Conservation (phyloP, 2,329 filamentous ascomycete species). For the Dactylellina sp. region DNA sequence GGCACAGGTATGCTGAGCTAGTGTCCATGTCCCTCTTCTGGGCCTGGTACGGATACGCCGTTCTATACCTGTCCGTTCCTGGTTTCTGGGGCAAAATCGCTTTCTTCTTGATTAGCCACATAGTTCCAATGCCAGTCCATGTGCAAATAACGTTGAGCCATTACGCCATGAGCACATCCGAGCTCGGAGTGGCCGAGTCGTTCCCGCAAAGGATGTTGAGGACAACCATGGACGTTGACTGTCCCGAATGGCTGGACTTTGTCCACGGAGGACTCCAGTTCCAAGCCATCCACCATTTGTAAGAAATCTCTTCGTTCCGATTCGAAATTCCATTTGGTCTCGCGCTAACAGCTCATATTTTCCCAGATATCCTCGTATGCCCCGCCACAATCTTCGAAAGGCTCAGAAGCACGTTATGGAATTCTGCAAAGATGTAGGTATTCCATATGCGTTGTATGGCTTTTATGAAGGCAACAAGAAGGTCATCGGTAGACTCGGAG, state of each 20-base stretch:
- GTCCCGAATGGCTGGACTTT: slow-evolving; percentile 87
- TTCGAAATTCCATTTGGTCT: background rate
- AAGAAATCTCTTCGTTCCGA: slow-evolving; percentile 8
- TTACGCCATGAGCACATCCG: slow-evolving; percentile 91
- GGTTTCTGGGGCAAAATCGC: slow-evolving; percentile 75
- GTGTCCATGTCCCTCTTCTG: slow-evolving; percentile 83
- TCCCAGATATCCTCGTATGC: slow-evolving; percentile 74
- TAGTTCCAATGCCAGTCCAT: slow-evolving; percentile 83
- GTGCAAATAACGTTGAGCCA: slow-evolving; percentile 92
- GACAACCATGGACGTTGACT: slow-evolving; percentile 94
- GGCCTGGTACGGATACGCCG: slow-evolving; percentile 85
- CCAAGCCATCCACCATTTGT: slow-evolving; percentile 67
- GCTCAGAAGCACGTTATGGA: slow-evolving; percentile 81
- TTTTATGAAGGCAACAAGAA: slow-evolving; percentile 88
- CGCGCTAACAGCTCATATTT: slow-evolving; percentile 5
- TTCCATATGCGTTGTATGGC: slow-evolving; percentile 86
- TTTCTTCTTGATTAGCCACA: slow-evolving; percentile 83
- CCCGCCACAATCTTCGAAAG: slow-evolving; percentile 82
- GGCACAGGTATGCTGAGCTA: slow-evolving; percentile 85
- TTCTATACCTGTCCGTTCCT: slow-evolving; percentile 79
- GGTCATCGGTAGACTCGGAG: slow-evolving; percentile 79
- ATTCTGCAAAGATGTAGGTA: slow-evolving; percentile 83
- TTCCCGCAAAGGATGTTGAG: slow-evolving; percentile 91
- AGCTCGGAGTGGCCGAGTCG: slow-evolving; percentile 84
- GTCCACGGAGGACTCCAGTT: slow-evolving; percentile 90